Base-by-base conservation (phyloP, 2,329 filamentous ascomycete genomes). In the Colletotrichum tofieldiae region DNA sequence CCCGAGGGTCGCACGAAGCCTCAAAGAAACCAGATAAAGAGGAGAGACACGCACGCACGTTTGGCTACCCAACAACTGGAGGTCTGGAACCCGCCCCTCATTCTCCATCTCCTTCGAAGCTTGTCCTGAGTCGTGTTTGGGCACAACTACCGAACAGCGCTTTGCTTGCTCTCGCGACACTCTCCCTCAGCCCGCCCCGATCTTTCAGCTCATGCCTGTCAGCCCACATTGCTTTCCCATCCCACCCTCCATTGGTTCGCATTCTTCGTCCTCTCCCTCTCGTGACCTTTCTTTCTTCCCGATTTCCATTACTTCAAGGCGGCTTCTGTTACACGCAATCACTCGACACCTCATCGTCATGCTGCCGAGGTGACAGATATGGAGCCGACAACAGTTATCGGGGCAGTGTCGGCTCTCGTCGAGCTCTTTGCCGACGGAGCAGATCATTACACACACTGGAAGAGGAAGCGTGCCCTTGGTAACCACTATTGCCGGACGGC, bases 391-490 rank as follows among this genome's bases (percentile, higher is more conserved):
- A 76, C 74, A 26, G 74, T 75, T 39, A 69, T 75, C 51, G 74
- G 74, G 26, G 71, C 71, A 35, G 74, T 76, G 41, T 71, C 74
- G 16, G 73, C 75, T 51, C 62, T 76, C 37, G 52, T 65, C 6
- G 65, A 71, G 23, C 66, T 74, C 26, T 76, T 75, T 29, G 63
- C 73, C 18, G 67, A 74, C 51, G 73, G 71, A 41, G 49, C 67
- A 49, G 69, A 75, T n/a, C 65, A 73, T 71, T 83, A 84, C 77
- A 73, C 77, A 2, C 76, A 73, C 23, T 85, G 83, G 83, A 80
- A 80, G 67, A 76, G 76, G 65, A 77, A 77, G 26, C 77, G 81
- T 41, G 78, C 79, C 66, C 73, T 72, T 51, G 63, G 76, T 39
- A 83, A 84, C 69, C 79, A 81, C 68, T 84, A 84, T 67, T 55